A percentile compares a stretch with the other conserved stretches of the same genome.
These are phyloP conservation scores for Lachnellula occidentalis DNA, from an alignment of 2,329 filamentous ascomycete genomes.

Conservation along the genomic window DNA sequence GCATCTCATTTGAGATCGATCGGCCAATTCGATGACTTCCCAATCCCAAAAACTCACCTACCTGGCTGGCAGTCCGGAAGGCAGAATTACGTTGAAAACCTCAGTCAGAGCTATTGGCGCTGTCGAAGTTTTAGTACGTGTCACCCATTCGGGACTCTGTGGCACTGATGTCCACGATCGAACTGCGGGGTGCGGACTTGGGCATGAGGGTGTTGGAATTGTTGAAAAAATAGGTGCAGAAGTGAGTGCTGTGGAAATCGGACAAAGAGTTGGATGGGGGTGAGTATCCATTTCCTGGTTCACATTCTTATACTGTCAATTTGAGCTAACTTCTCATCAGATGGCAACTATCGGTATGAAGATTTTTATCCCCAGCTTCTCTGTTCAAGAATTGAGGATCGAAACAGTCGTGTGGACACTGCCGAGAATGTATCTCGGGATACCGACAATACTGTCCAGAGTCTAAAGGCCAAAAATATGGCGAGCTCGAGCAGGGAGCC, in stretches of 20 bases:
- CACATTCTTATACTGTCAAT: too few species aligned
- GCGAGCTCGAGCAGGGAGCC: slow-evolving; percentile 40
- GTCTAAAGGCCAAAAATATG: slow-evolving; percentile 14
- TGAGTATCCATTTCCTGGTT: slow-evolving; percentile 14
- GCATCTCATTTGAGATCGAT: too few species aligned
- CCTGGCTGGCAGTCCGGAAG: too few species aligned
- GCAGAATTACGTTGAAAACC: too few species aligned
- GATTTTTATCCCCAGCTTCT: background rate
- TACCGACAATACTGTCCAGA: slow-evolving; percentile 4
- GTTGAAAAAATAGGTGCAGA: slow-evolving; percentile 47
- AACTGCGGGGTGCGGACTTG: slow-evolving; percentile 33
- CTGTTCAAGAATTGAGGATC: too few species aligned
- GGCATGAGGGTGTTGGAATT: slow-evolving; percentile 35
- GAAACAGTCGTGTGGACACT: slow-evolving; percentile 18
- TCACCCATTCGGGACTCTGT: slow-evolving; percentile 53
- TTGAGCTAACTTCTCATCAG: background rate
- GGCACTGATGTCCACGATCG: slow-evolving; percentile 29
- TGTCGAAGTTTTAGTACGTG: slow-evolving; percentile 50
- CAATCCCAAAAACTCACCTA: too few species aligned
- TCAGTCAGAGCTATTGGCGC: too few species aligned
- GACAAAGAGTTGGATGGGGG: slow-evolving; percentile 36
- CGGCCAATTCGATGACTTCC: too few species aligned
- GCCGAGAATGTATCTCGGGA: slow-evolving; percentile 6
- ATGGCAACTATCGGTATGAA: slow-evolving; percentile 9
- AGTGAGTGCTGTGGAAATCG: slow-evolving; percentile 47